phyloP scores from a whole-genome alignment of 331 rosid genomes.

The Cydonia oblonga region DNA sequence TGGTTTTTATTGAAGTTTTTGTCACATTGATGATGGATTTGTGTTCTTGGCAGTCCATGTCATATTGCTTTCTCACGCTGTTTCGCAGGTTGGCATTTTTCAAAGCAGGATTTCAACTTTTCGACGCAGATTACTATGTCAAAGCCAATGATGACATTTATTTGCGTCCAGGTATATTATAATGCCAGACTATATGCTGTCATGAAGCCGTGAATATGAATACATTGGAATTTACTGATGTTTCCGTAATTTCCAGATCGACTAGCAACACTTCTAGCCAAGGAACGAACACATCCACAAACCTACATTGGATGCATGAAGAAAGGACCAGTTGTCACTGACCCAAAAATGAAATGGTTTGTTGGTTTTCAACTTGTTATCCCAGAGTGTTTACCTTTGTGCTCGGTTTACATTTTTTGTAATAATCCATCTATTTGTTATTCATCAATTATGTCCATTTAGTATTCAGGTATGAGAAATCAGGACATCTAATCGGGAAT shows the following conservation, averaged over 20 bases:
- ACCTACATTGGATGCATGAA: conserved; percentile 42
- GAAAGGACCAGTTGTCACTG: conserved; percentile 34
- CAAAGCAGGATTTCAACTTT: conserved; percentile 23
- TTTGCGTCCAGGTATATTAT: conserved; percentile 25
- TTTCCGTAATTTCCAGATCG: conserved; percentile 15
- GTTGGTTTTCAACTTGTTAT: background rate
- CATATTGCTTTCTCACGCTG: background rate
- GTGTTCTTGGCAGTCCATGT: conserved; percentile 1
- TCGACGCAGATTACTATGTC: conserved; percentile 29
- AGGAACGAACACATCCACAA: conserved; percentile 20
- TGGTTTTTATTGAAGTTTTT: background rate
- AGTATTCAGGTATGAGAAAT: conserved; percentile 32
- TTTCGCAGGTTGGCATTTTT: conserved; percentile 22
- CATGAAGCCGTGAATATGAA: background rate
- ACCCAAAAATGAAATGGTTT: conserved; percentile 26
- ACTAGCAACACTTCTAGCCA: conserved; percentile 25
- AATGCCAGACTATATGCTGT: background rate
- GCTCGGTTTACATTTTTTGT: background rate
- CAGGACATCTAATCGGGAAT: conserved; percentile 27
- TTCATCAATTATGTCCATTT: background rate
- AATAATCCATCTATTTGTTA: background rate
- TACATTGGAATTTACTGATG: background rate
- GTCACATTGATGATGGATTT: background rate
- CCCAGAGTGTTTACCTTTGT: background rate
- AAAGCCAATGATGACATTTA: conserved; percentile 34